These are phyloP conservation scores for Lyophyllum semitale DNA, from an alignment of 768 basidiomycete genomes.

Conservation along the genomic window DNA sequence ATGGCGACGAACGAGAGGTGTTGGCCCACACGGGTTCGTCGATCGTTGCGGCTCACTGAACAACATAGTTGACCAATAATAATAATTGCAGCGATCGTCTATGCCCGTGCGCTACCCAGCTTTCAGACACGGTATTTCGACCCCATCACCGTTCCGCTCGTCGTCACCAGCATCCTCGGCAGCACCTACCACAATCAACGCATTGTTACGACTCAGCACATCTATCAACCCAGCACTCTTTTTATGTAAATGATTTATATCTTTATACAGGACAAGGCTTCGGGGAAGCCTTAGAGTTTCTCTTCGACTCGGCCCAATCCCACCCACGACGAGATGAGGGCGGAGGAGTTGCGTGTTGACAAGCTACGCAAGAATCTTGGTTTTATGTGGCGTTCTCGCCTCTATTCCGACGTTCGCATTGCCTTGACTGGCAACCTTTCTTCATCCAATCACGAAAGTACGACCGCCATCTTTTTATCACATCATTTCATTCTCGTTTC, in stretches of 20 bases:
- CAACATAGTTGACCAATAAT: background rate
- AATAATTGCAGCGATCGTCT: slow-evolving; percentile 69
- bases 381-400: slow-evolving; percentile 94
- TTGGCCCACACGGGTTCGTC: slow-evolving; percentile 93
- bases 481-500: slow-evolving; percentile 94
- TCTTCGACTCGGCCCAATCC: slow-evolving; percentile 72
- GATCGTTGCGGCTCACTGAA: background rate
- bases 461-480: slow-evolving; percentile 84
- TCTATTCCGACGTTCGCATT: slow-evolving; percentile 91
- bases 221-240: slow-evolving; percentile 80
- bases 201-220: slow-evolving; percentile 63
- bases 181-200: slow-evolving; percentile 38
- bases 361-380: slow-evolving; percentile 92
- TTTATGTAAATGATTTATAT: slow-evolving; percentile 85
- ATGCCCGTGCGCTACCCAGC: slow-evolving; percentile 89
- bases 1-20: slow-evolving; percentile 59
- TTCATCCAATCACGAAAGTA: slow-evolving; percentile 61
- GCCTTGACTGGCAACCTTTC: slow-evolving; percentile 72
- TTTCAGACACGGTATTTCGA: slow-evolving; percentile 88
- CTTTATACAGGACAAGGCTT: slow-evolving; percentile 92
- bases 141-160: slow-evolving; percentile 41
- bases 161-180: slow-evolving; percentile 50
- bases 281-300: slow-evolving; percentile 85
- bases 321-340: slow-evolving; percentile 45
- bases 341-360: slow-evolving; percentile 63